Conservation (phyloP, 2,329 filamentous ascomycete species). For the Bipolaris sorokiniana region DNA sequence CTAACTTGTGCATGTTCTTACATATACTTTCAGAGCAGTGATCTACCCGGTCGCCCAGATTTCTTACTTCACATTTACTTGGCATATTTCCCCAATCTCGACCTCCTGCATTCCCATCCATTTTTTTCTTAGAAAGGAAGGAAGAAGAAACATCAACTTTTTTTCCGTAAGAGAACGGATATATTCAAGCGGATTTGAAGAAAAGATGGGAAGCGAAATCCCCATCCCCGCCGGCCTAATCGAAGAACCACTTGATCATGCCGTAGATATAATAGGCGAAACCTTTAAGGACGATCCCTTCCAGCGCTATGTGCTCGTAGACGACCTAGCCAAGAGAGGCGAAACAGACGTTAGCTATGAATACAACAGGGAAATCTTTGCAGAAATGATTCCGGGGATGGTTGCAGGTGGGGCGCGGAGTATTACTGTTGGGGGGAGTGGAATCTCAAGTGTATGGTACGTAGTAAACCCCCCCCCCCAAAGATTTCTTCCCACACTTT, state of each 20-base stretch:
- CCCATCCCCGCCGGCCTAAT: slow-evolving; percentile 5
- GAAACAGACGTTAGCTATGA: not conserved
- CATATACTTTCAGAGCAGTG: too few relatives aligned
- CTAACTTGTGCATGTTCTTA: too few relatives aligned
- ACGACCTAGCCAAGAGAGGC: not conserved
- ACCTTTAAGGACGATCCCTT: slow-evolving; percentile 9
- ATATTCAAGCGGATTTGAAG: not conserved
- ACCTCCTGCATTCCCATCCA: not conserved
- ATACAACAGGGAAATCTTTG: slow-evolving; percentile 7
- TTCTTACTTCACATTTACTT: too few relatives aligned
- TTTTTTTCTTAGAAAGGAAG: not conserved
- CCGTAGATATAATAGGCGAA: slow-evolving; percentile 10
- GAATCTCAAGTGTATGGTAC: slow-evolving; percentile 15
- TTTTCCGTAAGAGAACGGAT: not conserved
- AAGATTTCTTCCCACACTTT: too few relatives aligned
- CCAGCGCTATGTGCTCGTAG: slow-evolving; percentile 9
- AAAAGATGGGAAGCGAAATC: not conserved
- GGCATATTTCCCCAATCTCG: too few relatives aligned
- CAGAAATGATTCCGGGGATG: not conserved
- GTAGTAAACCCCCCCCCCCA: not conserved
- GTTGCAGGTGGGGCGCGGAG: slow-evolving; percentile 5
- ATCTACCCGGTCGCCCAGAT: too few relatives aligned
- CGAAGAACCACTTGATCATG: slow-evolving; percentile 13
- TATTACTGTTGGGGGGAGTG: slow-evolving; percentile 10
- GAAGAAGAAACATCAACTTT: too few relatives aligned